Evolutionary conservation across 495 filamentous ascomycete species (phyloP).

Genomic region (Amniculicola lignicola): DNA sequence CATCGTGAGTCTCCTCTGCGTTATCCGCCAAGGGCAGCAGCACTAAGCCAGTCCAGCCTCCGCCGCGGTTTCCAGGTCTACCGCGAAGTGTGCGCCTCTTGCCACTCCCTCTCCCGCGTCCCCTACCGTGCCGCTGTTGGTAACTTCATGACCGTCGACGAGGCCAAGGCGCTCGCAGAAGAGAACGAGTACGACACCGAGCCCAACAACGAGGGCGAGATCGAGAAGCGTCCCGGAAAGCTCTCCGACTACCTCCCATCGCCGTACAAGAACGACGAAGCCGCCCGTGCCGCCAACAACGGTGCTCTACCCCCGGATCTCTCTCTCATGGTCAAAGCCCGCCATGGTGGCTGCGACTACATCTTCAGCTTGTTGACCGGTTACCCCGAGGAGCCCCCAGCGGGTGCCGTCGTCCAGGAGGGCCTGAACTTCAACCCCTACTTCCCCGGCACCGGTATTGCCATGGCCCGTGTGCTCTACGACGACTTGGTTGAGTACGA

Average conservation of each 20-base stretch:
- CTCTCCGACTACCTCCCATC: conserved; percentile 92
- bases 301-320: conserved; percentile 97
- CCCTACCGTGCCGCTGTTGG: conserved; percentile 93
- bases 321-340: conserved; percentile 93
- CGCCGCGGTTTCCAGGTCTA: conserved; percentile 99
- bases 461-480: conserved; percentile 97
- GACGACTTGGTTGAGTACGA: conserved; percentile 99
- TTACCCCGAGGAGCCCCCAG: conserved; percentile 94
- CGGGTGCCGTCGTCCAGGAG: conserved; percentile 72
- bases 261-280: conserved; percentile 98
- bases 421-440: conserved; percentile 99
- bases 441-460: conserved; percentile 98
- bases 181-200: conserved; percentile 98
- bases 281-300: conserved; percentile 95
- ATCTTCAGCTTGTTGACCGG: conserved; percentile 96
- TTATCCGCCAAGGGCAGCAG: conserved; percentile 11
- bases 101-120: conserved; percentile 92
- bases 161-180: conserved; percentile 94
- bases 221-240: conserved; percentile 97
- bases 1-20: conserved; percentile 63
- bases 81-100: conserved; percentile 95
- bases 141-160: conserved; percentile 88
- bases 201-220: conserved; percentile 96
- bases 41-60: conserved; percentile 58
- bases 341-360: conserved; percentile 98